phyloP scores from a whole-genome alignment of 257 asterid species.

The Solanum pinnatisectum region DNA sequence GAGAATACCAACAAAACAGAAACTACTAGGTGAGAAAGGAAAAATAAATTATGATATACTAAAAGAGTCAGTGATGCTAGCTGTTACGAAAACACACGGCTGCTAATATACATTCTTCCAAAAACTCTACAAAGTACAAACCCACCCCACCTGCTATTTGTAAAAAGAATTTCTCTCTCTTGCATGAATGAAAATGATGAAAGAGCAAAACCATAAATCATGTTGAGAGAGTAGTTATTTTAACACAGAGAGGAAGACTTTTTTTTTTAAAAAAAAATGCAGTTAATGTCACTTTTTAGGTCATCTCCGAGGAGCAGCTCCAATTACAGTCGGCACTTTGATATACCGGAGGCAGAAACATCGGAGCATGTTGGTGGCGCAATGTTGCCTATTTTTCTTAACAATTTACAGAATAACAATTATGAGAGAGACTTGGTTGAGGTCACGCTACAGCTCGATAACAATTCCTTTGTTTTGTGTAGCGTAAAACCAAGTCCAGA shows the following conservation, averaged over 20 bases:
- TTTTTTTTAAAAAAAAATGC: background rate
- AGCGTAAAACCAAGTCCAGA: slow-evolving; percentile 20
- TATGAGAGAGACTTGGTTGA: slow-evolving; percentile 47
- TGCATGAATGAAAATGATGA: background rate
- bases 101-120: background rate
- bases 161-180: background rate
- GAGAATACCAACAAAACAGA: too few species aligned
- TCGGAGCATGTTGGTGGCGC: slow-evolving; percentile 34
- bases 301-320: slow-evolving; percentile 39
- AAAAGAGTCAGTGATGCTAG: background rate
- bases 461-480: slow-evolving; percentile 32
- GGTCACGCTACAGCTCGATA: slow-evolving; percentile 65
- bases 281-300: slow-evolving; percentile 13
- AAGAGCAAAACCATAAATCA: slow-evolving; percentile 18
- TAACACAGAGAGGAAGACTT: background rate
- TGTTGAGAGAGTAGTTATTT: slow-evolving; percentile 15
- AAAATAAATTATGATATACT: background rate
- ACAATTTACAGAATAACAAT: slow-evolving; percentile 14
- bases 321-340: slow-evolving; percentile 35
- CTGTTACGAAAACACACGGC: background rate
- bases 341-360: slow-evolving; percentile 28
- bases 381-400: slow-evolving; percentile 74
- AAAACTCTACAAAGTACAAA: slow-evolving; percentile 1
- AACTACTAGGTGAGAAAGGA: too few species aligned
- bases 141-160: slow-evolving; percentile 25